Evolutionary conservation across 306 rosid species (phyloP).

Genomic region (Rosa persica): DNA sequence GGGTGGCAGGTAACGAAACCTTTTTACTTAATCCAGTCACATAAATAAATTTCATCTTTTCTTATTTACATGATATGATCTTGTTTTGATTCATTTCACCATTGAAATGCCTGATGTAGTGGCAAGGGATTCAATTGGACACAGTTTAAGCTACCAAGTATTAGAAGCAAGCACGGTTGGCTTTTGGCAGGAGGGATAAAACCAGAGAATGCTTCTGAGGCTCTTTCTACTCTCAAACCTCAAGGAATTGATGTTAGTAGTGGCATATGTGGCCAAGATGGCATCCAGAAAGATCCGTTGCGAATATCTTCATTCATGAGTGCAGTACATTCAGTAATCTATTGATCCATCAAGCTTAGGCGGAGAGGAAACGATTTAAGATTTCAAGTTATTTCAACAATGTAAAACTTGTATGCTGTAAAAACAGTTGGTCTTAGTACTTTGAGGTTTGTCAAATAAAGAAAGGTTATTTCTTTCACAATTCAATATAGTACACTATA

Average conservation of each 20-base stretch:
- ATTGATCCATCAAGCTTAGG: constrained; percentile 19
- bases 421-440: neutral
- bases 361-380: neutral
- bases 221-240: constrained; percentile 65
- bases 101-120: constrained; percentile 39
- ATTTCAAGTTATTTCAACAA: neutral
- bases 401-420: neutral
- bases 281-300: constrained; percentile 67
- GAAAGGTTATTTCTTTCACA: constrained; percentile 11
- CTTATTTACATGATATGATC: neutral
- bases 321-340: constrained; percentile 46
- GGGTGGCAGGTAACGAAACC: constrained; percentile 70
- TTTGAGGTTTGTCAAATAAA: neutral
- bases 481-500: constrained; percentile 6
- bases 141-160: constrained; percentile 60
- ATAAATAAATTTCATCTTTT: neutral
- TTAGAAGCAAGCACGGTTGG: constrained; percentile 88
- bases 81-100: constrained; percentile 11
- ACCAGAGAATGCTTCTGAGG: constrained; percentile 65
- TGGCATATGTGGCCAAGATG: constrained; percentile 81
- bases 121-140: constrained; percentile 80
- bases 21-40: constrained; percentile 16
- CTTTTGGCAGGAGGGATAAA: constrained; percentile 91
- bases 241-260: constrained; percentile 89
- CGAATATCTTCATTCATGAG: constrained; percentile 57